phyloP scores from a whole-genome alignment of 352 stramenopile species.

The Phytopythium cucurbitacearum region DNA sequence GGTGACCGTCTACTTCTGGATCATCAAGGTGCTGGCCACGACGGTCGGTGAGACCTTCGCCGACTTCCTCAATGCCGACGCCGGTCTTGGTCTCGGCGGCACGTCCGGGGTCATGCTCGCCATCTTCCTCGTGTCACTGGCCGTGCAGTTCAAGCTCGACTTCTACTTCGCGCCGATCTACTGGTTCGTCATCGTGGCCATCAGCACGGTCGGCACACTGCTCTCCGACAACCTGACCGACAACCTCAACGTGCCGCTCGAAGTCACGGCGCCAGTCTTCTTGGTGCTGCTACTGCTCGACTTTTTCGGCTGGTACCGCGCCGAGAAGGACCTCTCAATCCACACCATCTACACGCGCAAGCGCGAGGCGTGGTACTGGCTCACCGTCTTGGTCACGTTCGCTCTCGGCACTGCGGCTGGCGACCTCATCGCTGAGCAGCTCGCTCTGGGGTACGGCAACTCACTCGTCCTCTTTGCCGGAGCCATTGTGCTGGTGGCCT shows the following conservation, averaged over 20 bases:
- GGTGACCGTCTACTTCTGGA: constrained; percentile 17
- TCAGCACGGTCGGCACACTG: constrained; percentile 20
- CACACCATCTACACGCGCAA: constrained; percentile 14
- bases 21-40: constrained; percentile 22
- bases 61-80: constrained; percentile 17
- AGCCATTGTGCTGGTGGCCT: constrained; percentile 11
- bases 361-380: constrained; percentile 19
- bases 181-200: constrained; percentile 22
- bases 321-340: constrained; percentile 13
- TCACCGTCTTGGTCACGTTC: constrained; percentile 19
- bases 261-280: constrained; percentile 12
- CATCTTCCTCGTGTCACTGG: constrained; percentile 10
- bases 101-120: constrained; percentile 15
- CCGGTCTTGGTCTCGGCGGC: constrained; percentile 10
- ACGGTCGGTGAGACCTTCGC: constrained; percentile 21
- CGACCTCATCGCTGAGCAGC: constrained; percentile 19
- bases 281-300: constrained; percentile 12
- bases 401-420: constrained; percentile 15
- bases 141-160: constrained; percentile 11
- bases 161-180: constrained; percentile 16
- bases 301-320: constrained; percentile 12
- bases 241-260: constrained; percentile 14
- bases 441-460: constrained; percentile 21
- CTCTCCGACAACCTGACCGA: constrained; percentile 21
- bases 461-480: constrained; percentile 18